Evolutionary conservation across 805 yeast species (phyloP).

Genomic region (Candida silvatica): DNA sequence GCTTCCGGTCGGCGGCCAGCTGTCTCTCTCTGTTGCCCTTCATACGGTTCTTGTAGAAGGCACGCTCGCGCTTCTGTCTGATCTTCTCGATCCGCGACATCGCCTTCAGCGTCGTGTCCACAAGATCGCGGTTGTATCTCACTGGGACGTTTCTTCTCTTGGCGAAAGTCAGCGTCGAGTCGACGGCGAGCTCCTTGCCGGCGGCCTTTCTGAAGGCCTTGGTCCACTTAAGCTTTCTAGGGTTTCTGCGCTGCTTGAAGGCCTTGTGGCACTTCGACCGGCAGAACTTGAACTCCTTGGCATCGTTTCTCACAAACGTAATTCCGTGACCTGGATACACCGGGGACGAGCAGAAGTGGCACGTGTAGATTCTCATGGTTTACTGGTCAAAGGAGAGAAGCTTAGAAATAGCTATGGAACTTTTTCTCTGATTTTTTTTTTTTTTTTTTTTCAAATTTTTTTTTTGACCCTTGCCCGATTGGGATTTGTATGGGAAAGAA

Average conservation of each 20-base stretch:
- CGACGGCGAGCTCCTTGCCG: conserved; percentile 97
- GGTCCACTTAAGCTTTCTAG: conserved; percentile 97
- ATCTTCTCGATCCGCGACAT: conserved; percentile 96
- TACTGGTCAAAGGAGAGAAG: no score
- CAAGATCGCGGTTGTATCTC: conserved; percentile 93
- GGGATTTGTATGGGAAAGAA: no score
- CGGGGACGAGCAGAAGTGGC: conserved; percentile 97
- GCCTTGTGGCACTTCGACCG: conserved; percentile 97
- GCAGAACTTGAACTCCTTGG: conserved; percentile 95
- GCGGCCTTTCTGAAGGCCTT: conserved; percentile 99
- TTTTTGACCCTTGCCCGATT: no score
- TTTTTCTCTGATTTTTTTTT: no score
- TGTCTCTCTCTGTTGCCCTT: conserved; percentile 89
- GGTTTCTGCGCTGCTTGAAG: conserved; percentile 97
- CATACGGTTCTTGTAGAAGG: conserved; percentile 99
- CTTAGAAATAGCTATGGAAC: no score
- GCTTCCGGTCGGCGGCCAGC: conserved; percentile 75
- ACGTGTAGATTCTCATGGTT: conserved; percentile 74
- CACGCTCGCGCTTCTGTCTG: conserved; percentile 92
- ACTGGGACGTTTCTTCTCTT: conserved; percentile 98
- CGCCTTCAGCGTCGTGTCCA: conserved; percentile 86
- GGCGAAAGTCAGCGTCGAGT: conserved; percentile 91
- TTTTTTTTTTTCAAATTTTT: no score
- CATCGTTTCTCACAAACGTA: conserved; percentile 96
- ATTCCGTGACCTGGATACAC: conserved; percentile 93